These are phyloP conservation scores for Phytopythium sindhum DNA, from an alignment of 352 stramenopile genomes.

Conservation along the genomic window DNA sequence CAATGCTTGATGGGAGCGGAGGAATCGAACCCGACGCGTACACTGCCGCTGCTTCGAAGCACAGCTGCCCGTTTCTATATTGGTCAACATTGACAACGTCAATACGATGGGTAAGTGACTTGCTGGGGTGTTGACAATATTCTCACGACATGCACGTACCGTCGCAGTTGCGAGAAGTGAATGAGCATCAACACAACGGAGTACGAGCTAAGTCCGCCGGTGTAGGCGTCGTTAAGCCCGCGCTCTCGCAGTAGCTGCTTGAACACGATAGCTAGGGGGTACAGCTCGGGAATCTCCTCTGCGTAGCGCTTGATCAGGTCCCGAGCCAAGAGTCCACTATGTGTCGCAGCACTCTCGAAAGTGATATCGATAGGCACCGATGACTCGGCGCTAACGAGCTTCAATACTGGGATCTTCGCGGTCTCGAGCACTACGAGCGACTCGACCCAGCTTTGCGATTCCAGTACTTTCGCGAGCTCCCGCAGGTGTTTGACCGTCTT, in stretches of 20 bases:
- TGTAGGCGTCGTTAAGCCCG: slow-evolving; percentile 91
- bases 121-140: background rate
- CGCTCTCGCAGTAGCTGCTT: slow-evolving; percentile 89
- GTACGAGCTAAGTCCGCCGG: slow-evolving; percentile 89
- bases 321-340: slow-evolving; percentile 75
- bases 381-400: slow-evolving; percentile 70
- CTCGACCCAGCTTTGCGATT: slow-evolving; percentile 72
- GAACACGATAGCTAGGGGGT: slow-evolving; percentile 87
- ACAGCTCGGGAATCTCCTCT: slow-evolving; percentile 82
- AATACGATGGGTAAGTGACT: background rate
- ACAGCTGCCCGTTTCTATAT: slow-evolving; percentile 32
- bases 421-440: slow-evolving; percentile 79
- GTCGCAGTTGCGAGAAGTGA: slow-evolving; percentile 78
- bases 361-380: slow-evolving; percentile 85
- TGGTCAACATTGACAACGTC: background rate
- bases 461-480: slow-evolving; percentile 49
- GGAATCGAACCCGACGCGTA: slow-evolving; percentile 62
- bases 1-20: slow-evolving; percentile 24
- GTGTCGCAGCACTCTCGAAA: slow-evolving; percentile 77
- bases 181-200: slow-evolving; percentile 92
- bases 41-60: slow-evolving; percentile 53
- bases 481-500: slow-evolving; percentile 57
- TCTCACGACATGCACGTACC: slow-evolving; percentile 13
- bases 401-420: slow-evolving; percentile 81
- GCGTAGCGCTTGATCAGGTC: slow-evolving; percentile 86